Conservation (phyloP, 331 rosid genomes). For the Malus hybrid region DNA sequence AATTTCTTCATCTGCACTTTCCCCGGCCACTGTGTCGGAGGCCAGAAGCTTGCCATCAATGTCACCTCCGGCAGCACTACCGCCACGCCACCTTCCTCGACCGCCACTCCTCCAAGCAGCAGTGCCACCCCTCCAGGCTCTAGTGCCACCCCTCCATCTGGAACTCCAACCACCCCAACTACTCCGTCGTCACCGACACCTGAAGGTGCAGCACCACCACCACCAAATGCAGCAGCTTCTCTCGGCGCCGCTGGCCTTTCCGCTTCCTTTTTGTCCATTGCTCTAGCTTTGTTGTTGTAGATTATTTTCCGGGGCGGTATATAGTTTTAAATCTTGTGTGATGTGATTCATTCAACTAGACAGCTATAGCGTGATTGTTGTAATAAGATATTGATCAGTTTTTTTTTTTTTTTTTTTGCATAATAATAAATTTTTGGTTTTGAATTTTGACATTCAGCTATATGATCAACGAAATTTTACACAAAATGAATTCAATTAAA, state of each 20-base stretch:
- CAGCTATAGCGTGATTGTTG: background rate
- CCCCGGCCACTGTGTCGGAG: background rate
- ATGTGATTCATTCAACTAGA: slow-evolving; percentile 9
- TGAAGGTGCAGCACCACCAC: background rate
- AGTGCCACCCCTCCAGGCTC: background rate
- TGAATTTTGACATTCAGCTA: too few relatives aligned
- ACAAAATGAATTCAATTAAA: too few relatives aligned
- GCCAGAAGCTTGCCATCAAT: background rate
- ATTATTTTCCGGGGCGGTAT: background rate
- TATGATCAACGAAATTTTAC: too few relatives aligned
- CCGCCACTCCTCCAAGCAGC: background rate
- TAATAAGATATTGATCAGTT: slow-evolving; percentile 8
- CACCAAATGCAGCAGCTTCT: slow-evolving; percentile 22
- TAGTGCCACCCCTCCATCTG: background rate
- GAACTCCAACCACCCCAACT: background rate
- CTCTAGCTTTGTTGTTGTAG: slow-evolving; percentile 35
- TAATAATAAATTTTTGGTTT: background rate
- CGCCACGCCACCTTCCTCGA: background rate
- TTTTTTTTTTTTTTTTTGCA: background rate
- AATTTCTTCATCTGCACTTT: background rate
- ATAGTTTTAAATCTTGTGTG: background rate
- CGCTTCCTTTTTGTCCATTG: slow-evolving; percentile 27
- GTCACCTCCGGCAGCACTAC: slow-evolving; percentile 3
- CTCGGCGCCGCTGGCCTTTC: slow-evolving; percentile 21
- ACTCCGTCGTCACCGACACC: background rate